Evolutionary conservation across 2,329 filamentous ascomycete species (phyloP), one percentile per base, ranked within the genome.

Genomic region (Neonectria punicea): DNA sequence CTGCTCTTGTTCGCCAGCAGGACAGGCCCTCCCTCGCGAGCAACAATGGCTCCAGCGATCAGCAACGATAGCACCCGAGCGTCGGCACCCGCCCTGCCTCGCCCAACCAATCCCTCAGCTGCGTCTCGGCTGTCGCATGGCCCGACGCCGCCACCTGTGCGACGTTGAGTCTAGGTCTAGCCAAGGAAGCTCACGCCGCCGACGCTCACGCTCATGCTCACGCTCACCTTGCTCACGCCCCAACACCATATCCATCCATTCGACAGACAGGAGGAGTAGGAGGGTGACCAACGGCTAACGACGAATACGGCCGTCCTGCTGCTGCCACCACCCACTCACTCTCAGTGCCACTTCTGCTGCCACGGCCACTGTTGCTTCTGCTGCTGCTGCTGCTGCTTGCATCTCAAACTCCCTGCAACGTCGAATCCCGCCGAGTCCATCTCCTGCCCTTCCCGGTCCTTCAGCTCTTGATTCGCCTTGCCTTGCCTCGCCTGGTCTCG

Each of bases 131-230:
- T 71, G 67, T 67, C 67, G 65, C 67, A 63, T 68, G 67, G 67
- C 67, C 61, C 69, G 67, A 30, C 63, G 61, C 68, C 70, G 55
- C 57, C 47, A 53, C 53, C 63, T 69, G 68, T 73, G 70, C 68
- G 70, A 72, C 70, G 70, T 72, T 73, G 70, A 58, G 56, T 72
- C 53, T 53, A 53, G 59, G 56, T 72, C 53, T 53, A 53, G 58
- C 49, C 10, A 18, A 34, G n/a, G 30, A 34, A 14, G 49, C 47
- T 51, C 47, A 51, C 57, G 41, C 11, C 41, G 53, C 49, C 63
- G 61, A 43, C 25, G 47, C 47, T 49, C 46, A 49, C 25, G 16
- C 25, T 22, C 16, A 28, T n/a, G 36, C 34, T 28, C 13, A 25
- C 36, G n/a, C 49, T 47, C 44, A 25, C 44, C 22, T 28, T 25